These are phyloP conservation scores for Senna tora DNA, from an alignment of 306 rosid genomes.

Conservation along the genomic window DNA sequence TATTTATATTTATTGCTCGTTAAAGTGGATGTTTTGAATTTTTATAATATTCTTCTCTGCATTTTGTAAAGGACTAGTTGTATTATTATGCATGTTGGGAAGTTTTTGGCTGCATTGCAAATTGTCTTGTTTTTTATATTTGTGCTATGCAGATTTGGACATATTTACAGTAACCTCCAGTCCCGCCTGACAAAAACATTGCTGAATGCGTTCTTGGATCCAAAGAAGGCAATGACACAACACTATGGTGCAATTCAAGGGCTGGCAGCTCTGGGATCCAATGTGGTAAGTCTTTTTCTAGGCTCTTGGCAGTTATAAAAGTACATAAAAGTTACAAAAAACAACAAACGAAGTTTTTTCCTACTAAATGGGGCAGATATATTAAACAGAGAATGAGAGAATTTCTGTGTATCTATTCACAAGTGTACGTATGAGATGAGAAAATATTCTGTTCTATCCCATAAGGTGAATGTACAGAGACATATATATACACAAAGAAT, in stretches of 20 bases:
- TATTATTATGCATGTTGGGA: not conserved
- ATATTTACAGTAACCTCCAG: slow-evolving; percentile 79
- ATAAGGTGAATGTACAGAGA: no score
- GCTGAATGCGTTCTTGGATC: slow-evolving; percentile 85
- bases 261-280: slow-evolving; percentile 73
- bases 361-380: no score
- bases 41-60: not conserved
- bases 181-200: slow-evolving; percentile 77
- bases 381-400: no score
- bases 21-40: not conserved
- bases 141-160: slow-evolving; percentile 69
- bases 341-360: no score
- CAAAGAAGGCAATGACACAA: slow-evolving; percentile 78
- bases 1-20: not conserved
- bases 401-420: no score
- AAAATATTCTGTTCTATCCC: no score
- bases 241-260: slow-evolving; percentile 92
- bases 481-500: no score
- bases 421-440: no score
- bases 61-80: not conserved
- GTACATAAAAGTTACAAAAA: not conserved
- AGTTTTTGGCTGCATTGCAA: slow-evolving; percentile 4
- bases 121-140: slow-evolving; percentile 13
- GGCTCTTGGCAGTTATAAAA: slow-evolving; percentile 30
- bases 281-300: slow-evolving; percentile 61